Evolutionary conservation across 2,329 filamentous ascomycete species (phyloP).

Genomic region (Monosporascus sp.): DNA sequence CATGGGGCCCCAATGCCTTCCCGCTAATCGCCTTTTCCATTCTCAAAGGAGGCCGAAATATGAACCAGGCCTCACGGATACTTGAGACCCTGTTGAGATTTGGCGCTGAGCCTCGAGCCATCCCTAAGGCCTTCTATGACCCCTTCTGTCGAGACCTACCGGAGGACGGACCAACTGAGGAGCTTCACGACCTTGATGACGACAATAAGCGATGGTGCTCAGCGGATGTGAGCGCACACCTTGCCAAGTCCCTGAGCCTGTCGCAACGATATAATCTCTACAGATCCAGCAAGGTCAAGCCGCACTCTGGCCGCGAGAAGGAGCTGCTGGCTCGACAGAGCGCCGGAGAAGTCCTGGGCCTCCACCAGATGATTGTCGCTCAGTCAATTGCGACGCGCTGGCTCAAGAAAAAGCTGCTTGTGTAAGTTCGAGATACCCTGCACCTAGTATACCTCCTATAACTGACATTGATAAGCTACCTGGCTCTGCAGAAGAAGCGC

Average conservation of each 20-base stretch:
- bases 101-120: constrained; percentile 6
- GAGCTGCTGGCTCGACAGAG: constrained; percentile 3
- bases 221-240: neutral
- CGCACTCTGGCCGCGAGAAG: constrained; percentile 7
- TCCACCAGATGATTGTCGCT: constrained; percentile 11
- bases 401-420: constrained; percentile 8
- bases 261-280: constrained; percentile 13
- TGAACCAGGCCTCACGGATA: constrained; percentile 1
- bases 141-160: constrained; percentile 11
- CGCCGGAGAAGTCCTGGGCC: constrained; percentile 8
- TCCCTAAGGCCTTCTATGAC: constrained; percentile 13
- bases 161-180: constrained; percentile 3
- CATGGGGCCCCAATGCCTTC: constrained; percentile 3
- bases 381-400: constrained; percentile 10
- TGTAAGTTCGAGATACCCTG: constrained; percentile 4
- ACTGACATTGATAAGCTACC: constrained; percentile 19
- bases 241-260: constrained; percentile 6
- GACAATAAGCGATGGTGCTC: constrained; percentile 13
- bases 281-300: constrained; percentile 5
- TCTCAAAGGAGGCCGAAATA: constrained; percentile 2
- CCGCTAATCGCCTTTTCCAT: constrained; percentile 13
- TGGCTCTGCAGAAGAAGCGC: constrained; percentile 19
- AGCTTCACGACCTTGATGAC: constrained; percentile 4
- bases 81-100: constrained; percentile 9
- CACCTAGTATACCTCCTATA: neutral